phyloP scores from a whole-genome alignment of 1,284 basidiomycete genomes.

The Trichosporon asahii region DNA sequence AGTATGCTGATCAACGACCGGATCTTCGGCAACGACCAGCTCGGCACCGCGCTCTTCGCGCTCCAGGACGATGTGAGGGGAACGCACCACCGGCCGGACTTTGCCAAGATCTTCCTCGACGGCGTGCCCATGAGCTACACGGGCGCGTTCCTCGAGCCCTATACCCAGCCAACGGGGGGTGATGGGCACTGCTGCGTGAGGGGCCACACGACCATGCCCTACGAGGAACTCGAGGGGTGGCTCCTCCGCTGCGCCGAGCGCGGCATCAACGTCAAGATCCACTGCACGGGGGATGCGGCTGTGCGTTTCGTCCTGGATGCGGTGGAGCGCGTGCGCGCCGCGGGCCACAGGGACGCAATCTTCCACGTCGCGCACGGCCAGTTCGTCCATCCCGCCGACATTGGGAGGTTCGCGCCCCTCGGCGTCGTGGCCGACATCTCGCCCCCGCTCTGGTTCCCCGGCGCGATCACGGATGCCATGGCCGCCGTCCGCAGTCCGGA shows the following conservation, averaged over 20 bases:
- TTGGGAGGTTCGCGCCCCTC: neutral
- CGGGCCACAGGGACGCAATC: neutral
- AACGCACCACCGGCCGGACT: conserved; percentile 9
- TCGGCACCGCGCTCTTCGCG: conserved; percentile 1
- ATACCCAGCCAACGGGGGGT: neutral
- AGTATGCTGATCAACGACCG: conserved; percentile 16
- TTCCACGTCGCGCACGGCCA: conserved; percentile 14
- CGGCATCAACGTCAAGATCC: conserved; percentile 14
- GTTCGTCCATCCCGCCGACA: conserved; percentile 5
- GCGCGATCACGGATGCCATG: conserved; percentile 6
- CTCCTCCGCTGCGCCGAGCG: conserved; percentile 8
- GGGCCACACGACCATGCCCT: conserved; percentile 15
- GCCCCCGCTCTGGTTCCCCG: conserved; percentile 11
- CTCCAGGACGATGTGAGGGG: neutral
- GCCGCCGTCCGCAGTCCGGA: neutral
- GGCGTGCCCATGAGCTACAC: conserved; percentile 14
- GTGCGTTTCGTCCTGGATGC: conserved; percentile 15
- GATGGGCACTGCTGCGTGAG: neutral
- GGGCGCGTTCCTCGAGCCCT: conserved; percentile 10
- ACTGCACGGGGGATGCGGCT: conserved; percentile 11
- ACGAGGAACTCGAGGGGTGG: conserved; percentile 12
- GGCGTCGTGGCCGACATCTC: conserved; percentile 13
- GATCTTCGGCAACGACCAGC: conserved; percentile 6
- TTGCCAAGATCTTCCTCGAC: conserved; percentile 17
- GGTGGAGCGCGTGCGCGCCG: conserved; percentile 3